These are phyloP conservation scores for Eimeria brunetti DNA, from an alignment of 169 alveolate species.

Conservation along the genomic window DNA sequence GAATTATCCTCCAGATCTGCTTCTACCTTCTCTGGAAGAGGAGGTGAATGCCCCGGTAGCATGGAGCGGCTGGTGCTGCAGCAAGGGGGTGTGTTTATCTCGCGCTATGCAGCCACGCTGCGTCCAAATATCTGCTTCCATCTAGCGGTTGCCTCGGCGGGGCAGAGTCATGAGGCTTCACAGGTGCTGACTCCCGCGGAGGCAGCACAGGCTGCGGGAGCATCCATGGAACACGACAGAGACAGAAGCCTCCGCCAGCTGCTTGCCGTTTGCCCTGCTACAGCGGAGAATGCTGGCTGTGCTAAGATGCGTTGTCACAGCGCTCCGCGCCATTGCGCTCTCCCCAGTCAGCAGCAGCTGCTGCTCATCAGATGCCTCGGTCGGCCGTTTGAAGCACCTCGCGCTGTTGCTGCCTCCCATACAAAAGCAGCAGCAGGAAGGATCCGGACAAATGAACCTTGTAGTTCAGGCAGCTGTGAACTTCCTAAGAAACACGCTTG, in stretches of 20 bases:
- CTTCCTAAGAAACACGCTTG: slow-evolving; percentile 47
- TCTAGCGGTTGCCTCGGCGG: slow-evolving; percentile 34
- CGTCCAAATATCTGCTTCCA: slow-evolving; percentile 56
- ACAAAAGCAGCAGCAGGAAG: slow-evolving; percentile 59
- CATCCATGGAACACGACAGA: neutral
- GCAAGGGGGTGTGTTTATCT: slow-evolving; percentile 43
- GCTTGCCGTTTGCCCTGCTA: slow-evolving; percentile 63
- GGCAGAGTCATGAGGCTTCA: slow-evolving; percentile 4
- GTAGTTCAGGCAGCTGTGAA: slow-evolving; percentile 57
- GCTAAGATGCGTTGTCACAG: slow-evolving; percentile 69
- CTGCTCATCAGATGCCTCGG: slow-evolving; percentile 27
- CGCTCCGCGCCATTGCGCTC: slow-evolving; percentile 33
- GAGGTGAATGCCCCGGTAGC: no score
- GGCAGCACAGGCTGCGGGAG: neutral
- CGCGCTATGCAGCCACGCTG: slow-evolving; percentile 41
- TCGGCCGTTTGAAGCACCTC: slow-evolving; percentile 36
- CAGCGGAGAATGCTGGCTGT: slow-evolving; percentile 74
- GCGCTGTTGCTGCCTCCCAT: slow-evolving; percentile 60
- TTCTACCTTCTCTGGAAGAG: slow-evolving; percentile 50
- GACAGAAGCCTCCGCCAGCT: slow-evolving; percentile 65
- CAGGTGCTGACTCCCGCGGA: neutral
- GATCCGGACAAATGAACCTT: slow-evolving; percentile 37
- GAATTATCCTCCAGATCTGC: slow-evolving; percentile 29
- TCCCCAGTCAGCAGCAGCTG: slow-evolving; percentile 46
- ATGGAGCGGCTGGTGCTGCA: slow-evolving; percentile 48